phyloP scores from a whole-genome alignment of 2,329 filamentous ascomycete genomes.

The Mariannaea sp. region DNA sequence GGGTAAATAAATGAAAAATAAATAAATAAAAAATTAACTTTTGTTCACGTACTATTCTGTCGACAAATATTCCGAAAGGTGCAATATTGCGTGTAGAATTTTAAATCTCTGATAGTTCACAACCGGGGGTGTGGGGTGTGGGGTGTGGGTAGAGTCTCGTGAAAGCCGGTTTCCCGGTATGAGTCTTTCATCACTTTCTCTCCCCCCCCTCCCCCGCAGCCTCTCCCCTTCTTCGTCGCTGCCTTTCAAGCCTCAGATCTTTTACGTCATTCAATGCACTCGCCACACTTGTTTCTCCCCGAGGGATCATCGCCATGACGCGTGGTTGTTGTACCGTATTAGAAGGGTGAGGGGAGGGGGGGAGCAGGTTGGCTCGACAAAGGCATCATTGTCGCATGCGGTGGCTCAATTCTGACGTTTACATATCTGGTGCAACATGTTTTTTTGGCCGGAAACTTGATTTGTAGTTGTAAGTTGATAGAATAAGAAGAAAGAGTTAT shows the following conservation, averaged over 20 bases:
- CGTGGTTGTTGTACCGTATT: too few relatives aligned
- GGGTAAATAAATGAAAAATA: not conserved
- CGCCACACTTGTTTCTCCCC: conserved; percentile 31
- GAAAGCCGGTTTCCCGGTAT: conserved; percentile 22
- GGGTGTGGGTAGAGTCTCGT: too few relatives aligned
- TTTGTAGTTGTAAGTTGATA: conserved; percentile 16
- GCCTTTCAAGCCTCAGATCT: not conserved
- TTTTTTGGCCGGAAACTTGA: conserved; percentile 31
- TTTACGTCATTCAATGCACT: conserved; percentile 34
- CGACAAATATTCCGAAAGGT: too few relatives aligned
- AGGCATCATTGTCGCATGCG: conserved; percentile 27
- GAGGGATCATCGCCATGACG: conserved; percentile 36
- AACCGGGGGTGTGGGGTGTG: too few relatives aligned
- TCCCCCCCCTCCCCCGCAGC: not conserved
- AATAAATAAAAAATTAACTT: too few relatives aligned
- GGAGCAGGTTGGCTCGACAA: too few relatives aligned
- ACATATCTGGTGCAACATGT: conserved; percentile 4
- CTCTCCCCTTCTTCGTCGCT: not conserved
- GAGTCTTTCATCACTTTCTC: too few relatives aligned
- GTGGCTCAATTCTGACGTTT: conserved; percentile 35
- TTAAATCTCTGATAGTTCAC: too few relatives aligned
- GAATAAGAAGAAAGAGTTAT: not conserved
- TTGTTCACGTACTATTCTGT: too few relatives aligned
- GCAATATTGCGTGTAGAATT: too few relatives aligned
- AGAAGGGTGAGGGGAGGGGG: too few relatives aligned